Evolutionary conservation across 2,329 filamentous ascomycete genomes (phyloP), one percentile per base, ranked within the genome.

Genomic region (Aspergillus felis): DNA sequence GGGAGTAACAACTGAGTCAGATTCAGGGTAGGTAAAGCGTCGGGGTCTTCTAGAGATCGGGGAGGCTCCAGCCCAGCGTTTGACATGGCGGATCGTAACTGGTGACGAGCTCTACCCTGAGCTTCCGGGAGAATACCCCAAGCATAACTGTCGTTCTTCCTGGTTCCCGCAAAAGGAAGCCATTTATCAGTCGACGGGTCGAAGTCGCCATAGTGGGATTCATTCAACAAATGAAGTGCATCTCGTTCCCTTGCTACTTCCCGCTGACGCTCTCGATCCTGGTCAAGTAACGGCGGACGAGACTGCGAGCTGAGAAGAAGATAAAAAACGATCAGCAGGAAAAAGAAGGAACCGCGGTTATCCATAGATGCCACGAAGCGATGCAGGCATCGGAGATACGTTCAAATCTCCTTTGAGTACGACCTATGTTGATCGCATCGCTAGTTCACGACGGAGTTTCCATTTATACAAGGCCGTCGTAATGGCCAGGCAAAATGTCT

Each of bases 101-200:
- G 87, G 64, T 86, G 79, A 55, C 83, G 78, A 55, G 87, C 89
- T 62, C 84, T 83, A 58, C 86, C 76, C 69, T 84, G 86, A 57
- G 92, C 91, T 1, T 79, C 75, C 0, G 79, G 78, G 24, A 97
- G 78, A 57, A 91, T 81, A 35, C 87, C 83, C 92, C 92, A 97
- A 1, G 85, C 87, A 72, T 90, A 91, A 4, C 83, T 85, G 74
- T 96, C 89, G 22, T 86, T 82, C 50, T 85, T 78, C 51, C 89
- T 84, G 60, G 95, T 87, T 1, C 93, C 93, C 2, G 90, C 90
- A 53, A 96, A 78, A 65, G 91, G 91, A 58, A 92, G 75, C 80
- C 78, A 83, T 61, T 71, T 77, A 58, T 78, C 69, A 9, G 74
- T 68, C 29, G 59, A 60, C 22, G 77, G 71, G 66, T 80, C 72